Base-by-base conservation (phyloP, 192 early-diverging fungal genomes). In the Coemansia sp. region DNA sequence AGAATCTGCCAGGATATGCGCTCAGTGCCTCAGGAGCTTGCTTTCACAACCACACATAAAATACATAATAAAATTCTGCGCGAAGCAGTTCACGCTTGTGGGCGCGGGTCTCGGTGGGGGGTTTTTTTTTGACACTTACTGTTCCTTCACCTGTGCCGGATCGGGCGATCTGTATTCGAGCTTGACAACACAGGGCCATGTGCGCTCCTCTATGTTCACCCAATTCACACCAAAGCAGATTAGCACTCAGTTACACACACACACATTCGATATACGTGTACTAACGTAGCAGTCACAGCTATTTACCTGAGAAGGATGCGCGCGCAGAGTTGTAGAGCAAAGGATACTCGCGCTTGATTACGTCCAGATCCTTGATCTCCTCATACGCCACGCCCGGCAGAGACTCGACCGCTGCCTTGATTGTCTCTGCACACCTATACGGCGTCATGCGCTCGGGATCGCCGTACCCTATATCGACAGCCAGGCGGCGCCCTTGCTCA, bases 391-490 rank as follows among this genome's bases (percentile, higher is more conserved):
- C 78, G 9, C 73, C 79, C 0, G 78, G 68, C 17, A 84, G 48
- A 34, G 66, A 68, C 45, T 85, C 78, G 65, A 91, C 90, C n/a
- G 86, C 81, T 20, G 85, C 72, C 60, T 83, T 55, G 46, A 95
- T 85, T 66, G 89, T 88, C 56, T 87, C 81, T 5, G 88, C 87
- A 60, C 90, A 88, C 23, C 79, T 83, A 63, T 87, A 82, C 15
- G 93, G 93, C 10, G 92, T 87, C 91, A 93, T 93, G n/a, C 90
- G 85, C 71, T 95, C 92, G 19, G 91, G 89, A 73, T 91, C 91
- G 52, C 88, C 89, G 53, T 88, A 89, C 61, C 91, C 91, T 59
- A 95, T 87, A 79, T 95, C 93, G 76, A 82, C 83, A 34, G 87
- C 84, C 29, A 93, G 65, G 48, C 90, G 84, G 23, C 89, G 85